phyloP scores from a whole-genome alignment of 352 stramenopile species.

The Detonula confervacea region DNA sequence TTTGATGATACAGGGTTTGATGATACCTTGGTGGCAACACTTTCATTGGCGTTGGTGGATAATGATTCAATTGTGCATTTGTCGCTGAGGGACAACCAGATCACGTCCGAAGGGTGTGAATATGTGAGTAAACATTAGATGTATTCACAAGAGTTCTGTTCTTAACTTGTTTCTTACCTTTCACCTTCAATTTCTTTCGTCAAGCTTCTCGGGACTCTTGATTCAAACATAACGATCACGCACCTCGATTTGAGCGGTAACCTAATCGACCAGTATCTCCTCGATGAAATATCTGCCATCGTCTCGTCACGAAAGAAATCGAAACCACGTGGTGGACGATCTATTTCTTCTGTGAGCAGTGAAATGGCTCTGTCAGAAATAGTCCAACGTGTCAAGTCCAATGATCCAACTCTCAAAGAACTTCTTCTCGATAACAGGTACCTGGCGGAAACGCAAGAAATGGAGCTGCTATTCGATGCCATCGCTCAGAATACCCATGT shows the following conservation, averaged over 20 bases:
- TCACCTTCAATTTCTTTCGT: neutral
- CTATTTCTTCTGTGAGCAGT: neutral
- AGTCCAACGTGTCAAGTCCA: slow-evolving; percentile 15
- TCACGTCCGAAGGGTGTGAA: slow-evolving; percentile 39
- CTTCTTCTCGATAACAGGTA: slow-evolving; percentile 12
- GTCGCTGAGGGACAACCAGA: slow-evolving; percentile 30
- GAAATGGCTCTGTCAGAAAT: neutral
- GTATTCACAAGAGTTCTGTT: neutral
- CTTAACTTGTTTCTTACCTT: neutral
- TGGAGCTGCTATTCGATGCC: slow-evolving; percentile 21
- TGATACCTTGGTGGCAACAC: slow-evolving; percentile 29
- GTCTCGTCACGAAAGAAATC: slow-evolving; percentile 2
- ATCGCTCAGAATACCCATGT: slow-evolving; percentile 12
- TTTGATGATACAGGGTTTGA: slow-evolving; percentile 29
- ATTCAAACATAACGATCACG: slow-evolving; percentile 38
- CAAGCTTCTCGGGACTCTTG: slow-evolving; percentile 41
- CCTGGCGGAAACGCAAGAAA: slow-evolving; percentile 2
- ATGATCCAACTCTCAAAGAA: slow-evolving; percentile 21
- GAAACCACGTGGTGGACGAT: neutral
- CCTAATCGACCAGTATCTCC: slow-evolving; percentile 27
- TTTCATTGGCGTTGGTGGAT: slow-evolving; percentile 36
- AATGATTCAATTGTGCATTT: slow-evolving; percentile 33
- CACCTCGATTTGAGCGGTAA: slow-evolving; percentile 43
- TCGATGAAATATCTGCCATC: slow-evolving; percentile 43
- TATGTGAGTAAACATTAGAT: slow-evolving; percentile 21